Base-by-base conservation (phyloP, 2,329 filamentous ascomycete species). In the Cryphonectria radicalis region DNA sequence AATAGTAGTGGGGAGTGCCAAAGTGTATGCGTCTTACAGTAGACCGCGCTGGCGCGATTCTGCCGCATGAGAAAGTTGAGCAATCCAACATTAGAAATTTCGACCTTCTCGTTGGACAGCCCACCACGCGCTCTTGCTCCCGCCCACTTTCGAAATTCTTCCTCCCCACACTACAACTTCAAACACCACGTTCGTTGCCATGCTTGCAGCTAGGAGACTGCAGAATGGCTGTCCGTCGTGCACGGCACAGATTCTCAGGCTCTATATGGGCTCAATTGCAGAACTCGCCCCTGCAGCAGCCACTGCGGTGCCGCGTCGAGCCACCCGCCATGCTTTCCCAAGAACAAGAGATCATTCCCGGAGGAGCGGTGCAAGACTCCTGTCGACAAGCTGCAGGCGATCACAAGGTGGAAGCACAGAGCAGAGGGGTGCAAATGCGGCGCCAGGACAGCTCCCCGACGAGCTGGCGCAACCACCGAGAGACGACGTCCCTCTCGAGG, bases 161-260 rank as follows among this genome's bases (percentile, higher is more conserved):
- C 50, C 53, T 69, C 59, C 43, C 46, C 37, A 67, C 60, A 65
- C 32, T 69, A 64, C 40, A 40, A 63, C 59, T 13, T n/a, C 59
- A 22, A 22, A 17, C 40, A 64, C n/a, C 62, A 64, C n/a, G 32
- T 43, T 4, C n/a, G 11, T 43, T 64, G 77, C 63, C 42, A 83
- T 83, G 82, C 74, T 83, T 72, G 79, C 81, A 67, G 81, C 79
- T n/a, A 75, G 79, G 53, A 81, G 79, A 74, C 75, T 78, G 43
- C 80, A 78, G 69, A 78, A 78, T 64, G 73, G 81, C 37, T 83
- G 82, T 70, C 81, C 81, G 53, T 77, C 78, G 70, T 83, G 81
- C 74, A 79, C 80, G 66, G 78, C 78, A 40, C 81, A 79, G 60
- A 74, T 83, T 28, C 68, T 82, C 63, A 78, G 74, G 64, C 75